Evolutionary conservation across 73 alveolate species (phyloP).

Genomic region (Breviolum minutum): DNA sequence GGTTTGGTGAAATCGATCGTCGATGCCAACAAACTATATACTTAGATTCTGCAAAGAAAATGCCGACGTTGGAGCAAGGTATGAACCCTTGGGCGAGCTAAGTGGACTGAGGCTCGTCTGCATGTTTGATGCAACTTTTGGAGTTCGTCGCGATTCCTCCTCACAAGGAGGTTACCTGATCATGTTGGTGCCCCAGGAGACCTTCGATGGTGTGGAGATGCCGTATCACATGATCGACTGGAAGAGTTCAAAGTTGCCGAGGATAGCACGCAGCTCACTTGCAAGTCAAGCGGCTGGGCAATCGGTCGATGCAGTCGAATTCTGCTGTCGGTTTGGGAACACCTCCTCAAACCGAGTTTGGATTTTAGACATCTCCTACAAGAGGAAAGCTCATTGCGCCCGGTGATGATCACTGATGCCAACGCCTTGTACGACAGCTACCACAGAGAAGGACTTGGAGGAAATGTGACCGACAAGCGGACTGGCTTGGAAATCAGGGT

Average conservation of each 20-base stretch:
- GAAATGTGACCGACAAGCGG: neutral
- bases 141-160: neutral
- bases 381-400: neutral
- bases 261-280: neutral
- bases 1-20: neutral
- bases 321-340: neutral
- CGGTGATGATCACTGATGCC: conserved; percentile 15
- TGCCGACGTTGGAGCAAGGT: neutral
- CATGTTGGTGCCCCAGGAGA: too few relatives aligned
- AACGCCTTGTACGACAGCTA: neutral
- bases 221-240: too few relatives aligned
- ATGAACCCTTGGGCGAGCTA: neutral
- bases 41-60: neutral
- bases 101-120: neutral
- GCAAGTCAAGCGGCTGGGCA: too few relatives aligned
- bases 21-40: neutral
- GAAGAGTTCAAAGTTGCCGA: neutral
- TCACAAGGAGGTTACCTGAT: neutral
- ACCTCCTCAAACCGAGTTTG: neutral
- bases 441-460: neutral
- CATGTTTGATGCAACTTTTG: neutral
- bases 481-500: neutral
- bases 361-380: neutral
- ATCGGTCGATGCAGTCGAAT: neutral
- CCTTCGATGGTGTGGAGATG: too few relatives aligned